These are phyloP conservation scores for Nitzschia putrida DNA, from an alignment of 108 stramenopile genomes.

Conservation along the genomic window DNA sequence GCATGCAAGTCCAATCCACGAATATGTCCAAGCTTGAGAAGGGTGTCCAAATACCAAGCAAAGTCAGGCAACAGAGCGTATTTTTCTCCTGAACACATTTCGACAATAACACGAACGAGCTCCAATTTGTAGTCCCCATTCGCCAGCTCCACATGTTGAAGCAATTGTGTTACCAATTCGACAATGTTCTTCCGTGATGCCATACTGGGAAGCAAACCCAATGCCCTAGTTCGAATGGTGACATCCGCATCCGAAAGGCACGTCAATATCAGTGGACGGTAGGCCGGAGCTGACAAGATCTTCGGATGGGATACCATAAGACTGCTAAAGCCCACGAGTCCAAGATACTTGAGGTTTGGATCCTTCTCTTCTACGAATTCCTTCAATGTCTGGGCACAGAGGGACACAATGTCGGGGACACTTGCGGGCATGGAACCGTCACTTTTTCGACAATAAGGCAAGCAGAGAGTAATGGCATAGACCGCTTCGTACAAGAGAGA, in stretches of 20 bases:
- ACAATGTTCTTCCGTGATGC: slow-evolving; percentile 90
- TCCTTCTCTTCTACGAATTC: slow-evolving; percentile 95
- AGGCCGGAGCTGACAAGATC: slow-evolving; percentile 78
- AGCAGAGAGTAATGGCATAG: slow-evolving; percentile 90
- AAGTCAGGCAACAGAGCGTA: slow-evolving; percentile 92
- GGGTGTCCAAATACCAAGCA: slow-evolving; percentile 92
- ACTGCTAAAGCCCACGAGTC: slow-evolving; percentile 93
- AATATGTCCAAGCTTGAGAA: slow-evolving; percentile 84
- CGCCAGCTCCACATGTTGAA: slow-evolving; percentile 88
- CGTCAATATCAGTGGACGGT: slow-evolving; percentile 86
- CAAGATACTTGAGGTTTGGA: slow-evolving; percentile 98
- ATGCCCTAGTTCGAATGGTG: slow-evolving; percentile 94
- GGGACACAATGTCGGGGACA: slow-evolving; percentile 83
- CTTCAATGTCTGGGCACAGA: slow-evolving; percentile 89
- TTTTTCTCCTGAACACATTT: slow-evolving; percentile 92
- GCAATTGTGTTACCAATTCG: slow-evolving; percentile 91
- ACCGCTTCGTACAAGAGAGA: slow-evolving; percentile 95
- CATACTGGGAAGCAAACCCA: slow-evolving; percentile 94
- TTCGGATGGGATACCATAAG: slow-evolving; percentile 91
- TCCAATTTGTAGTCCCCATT: slow-evolving; percentile 89
- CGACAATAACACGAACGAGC: slow-evolving; percentile 90
- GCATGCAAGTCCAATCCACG: slow-evolving; percentile 73
- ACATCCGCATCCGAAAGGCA: slow-evolving; percentile 98
- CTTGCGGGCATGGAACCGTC: slow-evolving; percentile 92
- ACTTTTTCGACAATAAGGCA: slow-evolving; percentile 89